Percentiles rank a stretch among this genome's conserved stretches.
phyloP scores from a whole-genome alignment of 192 early-diverging fungal species.

The Entomortierella parvispora region DNA sequence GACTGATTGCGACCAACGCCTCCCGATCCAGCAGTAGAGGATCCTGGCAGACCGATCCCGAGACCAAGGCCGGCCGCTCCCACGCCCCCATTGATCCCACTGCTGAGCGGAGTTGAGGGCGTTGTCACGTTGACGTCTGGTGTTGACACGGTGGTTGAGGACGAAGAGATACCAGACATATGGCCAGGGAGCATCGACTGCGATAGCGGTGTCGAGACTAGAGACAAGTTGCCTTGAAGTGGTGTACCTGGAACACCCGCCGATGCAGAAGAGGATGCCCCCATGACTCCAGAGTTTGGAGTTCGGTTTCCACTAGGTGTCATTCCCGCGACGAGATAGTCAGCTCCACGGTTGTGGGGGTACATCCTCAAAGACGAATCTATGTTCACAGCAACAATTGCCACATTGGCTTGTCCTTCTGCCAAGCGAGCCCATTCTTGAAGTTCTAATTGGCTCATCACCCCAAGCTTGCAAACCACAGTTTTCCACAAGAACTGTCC shows the following conservation, averaged over 20 bases:
- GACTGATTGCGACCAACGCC: background rate
- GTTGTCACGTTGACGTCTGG: slow-evolving; percentile 13
- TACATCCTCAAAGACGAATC: slow-evolving; percentile 26
- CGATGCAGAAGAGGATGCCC: background rate
- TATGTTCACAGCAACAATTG: slow-evolving; percentile 29
- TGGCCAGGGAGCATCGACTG: slow-evolving; percentile 5
- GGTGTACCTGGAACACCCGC: slow-evolving; percentile 12
- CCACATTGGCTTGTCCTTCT: slow-evolving; percentile 9
- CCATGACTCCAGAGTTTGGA: background rate
- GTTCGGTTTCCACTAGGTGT: slow-evolving; percentile 22
- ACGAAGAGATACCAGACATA: too few relatives aligned
- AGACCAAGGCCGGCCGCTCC: slow-evolving; percentile 2
- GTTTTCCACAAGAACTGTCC: slow-evolving; percentile 58
- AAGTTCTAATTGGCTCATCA: slow-evolving; percentile 58
- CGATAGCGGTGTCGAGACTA: slow-evolving; percentile 10
- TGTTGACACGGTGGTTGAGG: slow-evolving; percentile 6
- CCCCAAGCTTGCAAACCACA: slow-evolving; percentile 61
- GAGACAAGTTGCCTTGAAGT: background rate
- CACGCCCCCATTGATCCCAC: background rate
- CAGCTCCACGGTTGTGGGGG: slow-evolving; percentile 21
- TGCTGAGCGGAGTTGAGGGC: slow-evolving; percentile 6
- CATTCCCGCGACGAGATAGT: slow-evolving; percentile 16
- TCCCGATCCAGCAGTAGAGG: slow-evolving; percentile 5
- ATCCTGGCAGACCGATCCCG: slow-evolving; percentile 8
- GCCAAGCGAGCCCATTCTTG: slow-evolving; percentile 39